Percentiles rank a stretch among this genome's conserved stretches.
Conservation (phyloP, 768 basidiomycete species). For the Xerocomellus dryophilus region DNA sequence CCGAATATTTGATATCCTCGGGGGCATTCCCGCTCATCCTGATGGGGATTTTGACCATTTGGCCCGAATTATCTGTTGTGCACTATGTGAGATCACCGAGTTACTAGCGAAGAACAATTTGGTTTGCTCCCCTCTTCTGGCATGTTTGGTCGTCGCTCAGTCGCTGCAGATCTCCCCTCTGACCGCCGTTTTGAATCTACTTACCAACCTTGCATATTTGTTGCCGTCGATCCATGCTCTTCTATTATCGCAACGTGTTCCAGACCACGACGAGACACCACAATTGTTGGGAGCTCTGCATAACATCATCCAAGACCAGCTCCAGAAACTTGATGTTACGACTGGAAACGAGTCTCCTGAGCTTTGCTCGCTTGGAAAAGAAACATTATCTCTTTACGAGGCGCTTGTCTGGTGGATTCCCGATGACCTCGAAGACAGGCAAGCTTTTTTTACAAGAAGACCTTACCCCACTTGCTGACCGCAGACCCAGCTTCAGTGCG, state of each 20-base stretch:
- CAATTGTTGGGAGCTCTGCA: slow-evolving; percentile 41
- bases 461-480: not conserved
- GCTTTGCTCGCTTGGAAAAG: slow-evolving; percentile 36
- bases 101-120: slow-evolving; percentile 36
- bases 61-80: slow-evolving; percentile 32
- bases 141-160: slow-evolving; percentile 5
- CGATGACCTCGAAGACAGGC: slow-evolving; percentile 41
- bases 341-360: slow-evolving; percentile 23
- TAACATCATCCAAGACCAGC: slow-evolving; percentile 40
- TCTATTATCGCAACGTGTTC: slow-evolving; percentile 33
- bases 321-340: slow-evolving; percentile 34
- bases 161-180: slow-evolving; percentile 42
- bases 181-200: slow-evolving; percentile 50
- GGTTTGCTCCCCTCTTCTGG: slow-evolving; percentile 34
- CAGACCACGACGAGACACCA: slow-evolving; percentile 27
- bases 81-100: slow-evolving; percentile 40
- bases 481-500: slow-evolving; percentile 34
- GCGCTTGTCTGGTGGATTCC: slow-evolving; percentile 48
- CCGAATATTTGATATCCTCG: slow-evolving; percentile 32
- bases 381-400: slow-evolving; percentile 51
- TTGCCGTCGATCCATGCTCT: slow-evolving; percentile 46
- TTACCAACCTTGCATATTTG: slow-evolving; percentile 44
- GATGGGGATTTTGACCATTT: slow-evolving; percentile 18
- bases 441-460: slow-evolving; percentile 3
- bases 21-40: slow-evolving; percentile 20